Evolutionary conservation across 2,329 filamentous ascomycete genomes (phyloP).

Genomic region (Thelonectria rubi): DNA sequence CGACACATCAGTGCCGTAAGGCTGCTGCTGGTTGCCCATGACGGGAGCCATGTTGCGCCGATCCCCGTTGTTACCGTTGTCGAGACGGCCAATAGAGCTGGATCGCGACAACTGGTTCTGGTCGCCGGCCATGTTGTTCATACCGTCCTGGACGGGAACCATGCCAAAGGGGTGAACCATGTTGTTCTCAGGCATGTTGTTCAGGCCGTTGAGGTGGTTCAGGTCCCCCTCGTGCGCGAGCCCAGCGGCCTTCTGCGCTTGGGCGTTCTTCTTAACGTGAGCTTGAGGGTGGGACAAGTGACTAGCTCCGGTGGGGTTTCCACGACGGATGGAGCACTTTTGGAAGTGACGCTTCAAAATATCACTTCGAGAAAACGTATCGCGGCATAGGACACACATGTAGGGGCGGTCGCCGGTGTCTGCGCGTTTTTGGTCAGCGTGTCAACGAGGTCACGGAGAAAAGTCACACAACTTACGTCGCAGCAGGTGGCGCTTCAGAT

Average conservation of each 20-base stretch:
- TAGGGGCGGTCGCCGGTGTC: slow-evolving; percentile 98
- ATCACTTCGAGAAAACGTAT: slow-evolving; percentile 97
- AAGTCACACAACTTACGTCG: slow-evolving; percentile 76
- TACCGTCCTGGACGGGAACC: slow-evolving; percentile 64
- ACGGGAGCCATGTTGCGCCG: slow-evolving; percentile 63
- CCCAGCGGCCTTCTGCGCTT: slow-evolving; percentile 64
- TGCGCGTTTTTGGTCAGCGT: slow-evolving; percentile 48
- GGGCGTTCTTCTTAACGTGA: slow-evolving; percentile 81
- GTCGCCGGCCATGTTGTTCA: slow-evolving; percentile 68
- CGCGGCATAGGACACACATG: slow-evolving; percentile 96
- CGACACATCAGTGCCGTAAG: slow-evolving; percentile 66
- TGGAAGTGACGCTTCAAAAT: slow-evolving; percentile 99
- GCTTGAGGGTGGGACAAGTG: slow-evolving; percentile 93
- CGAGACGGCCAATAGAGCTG: slow-evolving; percentile 67
- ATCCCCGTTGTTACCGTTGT: slow-evolving; percentile 65
- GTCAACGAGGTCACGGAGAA: slow-evolving; percentile 3
- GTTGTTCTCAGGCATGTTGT: slow-evolving; percentile 65
- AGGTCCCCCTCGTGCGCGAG: slow-evolving; percentile 64
- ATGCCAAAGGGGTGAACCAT: slow-evolving; percentile 68
- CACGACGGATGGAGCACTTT: slow-evolving; percentile 96
- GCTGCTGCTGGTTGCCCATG: slow-evolving; percentile 59
- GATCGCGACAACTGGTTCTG: slow-evolving; percentile 70
- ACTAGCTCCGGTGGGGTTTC: slow-evolving; percentile 93
- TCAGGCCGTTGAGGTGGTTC: slow-evolving; percentile 68
- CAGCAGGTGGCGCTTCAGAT: slow-evolving; percentile 93